phyloP scores from a whole-genome alignment of 1,284 basidiomycete genomes.

The Fistulina hepatica region DNA sequence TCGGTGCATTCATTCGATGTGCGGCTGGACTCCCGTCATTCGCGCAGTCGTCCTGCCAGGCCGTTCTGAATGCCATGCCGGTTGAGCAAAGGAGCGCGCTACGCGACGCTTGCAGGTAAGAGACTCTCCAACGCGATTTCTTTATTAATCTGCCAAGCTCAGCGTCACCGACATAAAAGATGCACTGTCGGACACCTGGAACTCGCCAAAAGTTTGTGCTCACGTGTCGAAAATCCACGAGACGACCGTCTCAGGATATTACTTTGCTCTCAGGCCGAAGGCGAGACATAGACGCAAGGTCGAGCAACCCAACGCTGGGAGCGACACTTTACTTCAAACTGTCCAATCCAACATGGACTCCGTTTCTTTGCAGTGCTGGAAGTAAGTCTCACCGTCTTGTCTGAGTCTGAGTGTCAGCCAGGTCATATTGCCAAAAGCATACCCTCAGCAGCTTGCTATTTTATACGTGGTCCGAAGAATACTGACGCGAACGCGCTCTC shows the following conservation, averaged over 20 bases:
- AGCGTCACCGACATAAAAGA: constrained; percentile 48
- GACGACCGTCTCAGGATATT: constrained; percentile 32
- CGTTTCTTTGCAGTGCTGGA: constrained; percentile 46
- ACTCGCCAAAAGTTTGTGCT: constrained; percentile 45
- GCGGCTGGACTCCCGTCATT: constrained; percentile 9
- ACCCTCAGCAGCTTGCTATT: no score
- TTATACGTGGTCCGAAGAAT: no score
- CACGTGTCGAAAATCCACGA: constrained; percentile 47
- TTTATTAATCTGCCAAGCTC: constrained; percentile 4
- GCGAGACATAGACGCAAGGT: no score
- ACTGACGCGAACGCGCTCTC: no score
- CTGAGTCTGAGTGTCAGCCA: no score
- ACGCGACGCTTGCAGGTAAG: constrained; percentile 24
- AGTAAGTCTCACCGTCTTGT: constrained; percentile 38
- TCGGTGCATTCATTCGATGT: constrained; percentile 32
- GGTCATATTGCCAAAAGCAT: no score
- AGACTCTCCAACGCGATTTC: background rate
- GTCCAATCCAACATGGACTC: no score
- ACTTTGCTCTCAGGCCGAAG: no score
- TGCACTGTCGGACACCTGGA: constrained; percentile 36
- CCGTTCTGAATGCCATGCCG: background rate
- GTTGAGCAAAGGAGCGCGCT: constrained; percentile 10
- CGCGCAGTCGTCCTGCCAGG: constrained; percentile 11
- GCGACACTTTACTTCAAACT: no score
- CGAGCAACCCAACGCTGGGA: no score